These are phyloP conservation scores for Mrakia blollopis DNA, from an alignment of 768 basidiomycete species.

Conservation along the genomic window DNA sequence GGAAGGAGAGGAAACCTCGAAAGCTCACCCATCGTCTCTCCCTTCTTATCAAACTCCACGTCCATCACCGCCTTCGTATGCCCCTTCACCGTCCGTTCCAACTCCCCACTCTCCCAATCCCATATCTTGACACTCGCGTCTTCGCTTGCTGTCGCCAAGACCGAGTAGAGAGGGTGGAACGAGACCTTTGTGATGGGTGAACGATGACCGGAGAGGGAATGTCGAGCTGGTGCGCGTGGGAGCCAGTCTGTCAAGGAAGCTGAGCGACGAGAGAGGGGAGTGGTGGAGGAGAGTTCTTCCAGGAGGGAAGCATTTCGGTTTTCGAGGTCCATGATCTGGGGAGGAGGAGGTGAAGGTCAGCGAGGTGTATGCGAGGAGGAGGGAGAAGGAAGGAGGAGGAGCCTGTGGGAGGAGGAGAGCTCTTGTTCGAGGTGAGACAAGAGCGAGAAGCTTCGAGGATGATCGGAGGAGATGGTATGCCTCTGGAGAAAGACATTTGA, in stretches of 20 bases:
- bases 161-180: constrained; percentile 79
- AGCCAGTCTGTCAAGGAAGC: constrained; percentile 70
- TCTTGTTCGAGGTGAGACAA: not conserved
- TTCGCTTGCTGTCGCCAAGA: constrained; percentile 78
- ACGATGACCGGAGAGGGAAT: constrained; percentile 70
- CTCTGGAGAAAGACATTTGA: too few relatives aligned
- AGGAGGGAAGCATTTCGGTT: constrained; percentile 68
- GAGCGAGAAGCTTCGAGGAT: not conserved
- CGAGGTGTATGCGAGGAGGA: not conserved
- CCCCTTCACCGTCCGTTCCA: constrained; percentile 84
- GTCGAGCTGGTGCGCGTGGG: constrained; percentile 75
- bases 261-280: constrained; percentile 45
- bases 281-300: constrained; percentile 62
- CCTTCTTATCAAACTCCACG: constrained; percentile 82
- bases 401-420: not conserved
- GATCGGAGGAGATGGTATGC: not conserved
- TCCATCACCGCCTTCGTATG: constrained; percentile 86
- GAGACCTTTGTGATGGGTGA: constrained; percentile 69
- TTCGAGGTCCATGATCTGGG: constrained; percentile 91
- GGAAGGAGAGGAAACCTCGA: not conserved
- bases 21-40: constrained; percentile 65
- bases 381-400: not conserved
- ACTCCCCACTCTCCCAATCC: constrained; percentile 95
- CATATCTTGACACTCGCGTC: constrained; percentile 88
- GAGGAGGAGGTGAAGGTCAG: not conserved